phyloP scores from a whole-genome alignment of 75 land plant species.

The Pinus albicaulis region DNA sequence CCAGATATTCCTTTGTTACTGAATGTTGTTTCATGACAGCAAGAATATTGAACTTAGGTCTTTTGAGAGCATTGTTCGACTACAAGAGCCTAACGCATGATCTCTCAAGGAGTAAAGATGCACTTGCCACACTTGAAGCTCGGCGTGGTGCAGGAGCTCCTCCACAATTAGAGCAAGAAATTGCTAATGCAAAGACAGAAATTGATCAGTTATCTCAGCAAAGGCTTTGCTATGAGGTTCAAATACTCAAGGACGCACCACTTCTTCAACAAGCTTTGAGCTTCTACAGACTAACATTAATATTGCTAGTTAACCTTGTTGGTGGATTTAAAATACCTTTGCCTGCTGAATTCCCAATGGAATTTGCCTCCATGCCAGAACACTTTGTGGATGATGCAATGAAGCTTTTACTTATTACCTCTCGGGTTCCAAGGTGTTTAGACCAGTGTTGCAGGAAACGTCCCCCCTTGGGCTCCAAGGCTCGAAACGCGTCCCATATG shows the following conservation, averaged over 20 bases:
- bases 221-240: constrained; percentile 85
- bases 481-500: no score
- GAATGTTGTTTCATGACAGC: constrained; percentile 84
- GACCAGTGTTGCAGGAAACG: no score
- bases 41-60: constrained; percentile 83
- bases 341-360: constrained; percentile 73
- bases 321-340: constrained; percentile 95
- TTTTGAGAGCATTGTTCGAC: constrained; percentile 82
- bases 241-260: constrained; percentile 71
- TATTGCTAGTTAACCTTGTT: constrained; percentile 60
- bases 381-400: constrained; percentile 94
- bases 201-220: constrained; percentile 74
- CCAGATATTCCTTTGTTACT: neutral
- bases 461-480: no score
- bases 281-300: constrained; percentile 75
- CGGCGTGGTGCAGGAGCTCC: constrained; percentile 66
- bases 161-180: constrained; percentile 54
- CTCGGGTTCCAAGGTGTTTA: constrained; percentile 78
- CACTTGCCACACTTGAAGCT: constrained; percentile 49
- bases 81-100: constrained; percentile 72
- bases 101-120: constrained; percentile 65
- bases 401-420: constrained; percentile 82
- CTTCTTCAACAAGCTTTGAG: constrained; percentile 62
- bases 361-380: constrained; percentile 93
- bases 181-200: constrained; percentile 61